These are phyloP conservation scores for Dendrobium catenatum DNA, from an alignment of 106 monocot species.

Conservation along the genomic window DNA sequence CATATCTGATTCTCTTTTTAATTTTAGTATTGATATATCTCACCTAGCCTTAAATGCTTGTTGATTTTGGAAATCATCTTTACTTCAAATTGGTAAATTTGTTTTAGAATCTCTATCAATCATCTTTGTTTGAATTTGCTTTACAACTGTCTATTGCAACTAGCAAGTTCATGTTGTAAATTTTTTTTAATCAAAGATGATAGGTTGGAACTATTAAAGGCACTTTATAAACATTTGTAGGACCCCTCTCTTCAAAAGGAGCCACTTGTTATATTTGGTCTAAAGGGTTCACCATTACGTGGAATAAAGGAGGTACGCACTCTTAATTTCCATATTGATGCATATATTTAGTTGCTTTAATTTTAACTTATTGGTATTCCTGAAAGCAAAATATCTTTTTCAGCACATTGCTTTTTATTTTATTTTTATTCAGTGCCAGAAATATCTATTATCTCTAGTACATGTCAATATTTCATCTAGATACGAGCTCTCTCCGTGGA, in stretches of 20 bases:
- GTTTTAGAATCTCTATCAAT: not conserved
- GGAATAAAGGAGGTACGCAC: conserved; percentile 37
- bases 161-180: not conserved
- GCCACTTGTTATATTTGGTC: conserved; percentile 35
- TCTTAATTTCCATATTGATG: not conserved
- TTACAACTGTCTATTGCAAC: not conserved
- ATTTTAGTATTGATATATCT: not conserved
- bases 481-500: not conserved
- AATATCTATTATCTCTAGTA: not conserved
- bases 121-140: not conserved
- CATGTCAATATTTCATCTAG: not conserved
- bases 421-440: not conserved
- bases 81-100: not conserved
- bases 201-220: not conserved
- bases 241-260: conserved; percentile 34
- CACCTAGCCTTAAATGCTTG: not conserved
- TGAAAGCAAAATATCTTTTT: not conserved
- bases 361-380: not conserved
- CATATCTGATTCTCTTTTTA: not conserved
- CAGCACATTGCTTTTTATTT: not conserved
- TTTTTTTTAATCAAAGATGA: not conserved
- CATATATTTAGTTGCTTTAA: not conserved
- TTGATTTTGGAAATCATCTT: not conserved
- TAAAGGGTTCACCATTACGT: conserved; percentile 43
- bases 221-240: conserved; percentile 17